Conservation (phyloP, 768 basidiomycete genomes). For the Amanita muscaria region DNA sequence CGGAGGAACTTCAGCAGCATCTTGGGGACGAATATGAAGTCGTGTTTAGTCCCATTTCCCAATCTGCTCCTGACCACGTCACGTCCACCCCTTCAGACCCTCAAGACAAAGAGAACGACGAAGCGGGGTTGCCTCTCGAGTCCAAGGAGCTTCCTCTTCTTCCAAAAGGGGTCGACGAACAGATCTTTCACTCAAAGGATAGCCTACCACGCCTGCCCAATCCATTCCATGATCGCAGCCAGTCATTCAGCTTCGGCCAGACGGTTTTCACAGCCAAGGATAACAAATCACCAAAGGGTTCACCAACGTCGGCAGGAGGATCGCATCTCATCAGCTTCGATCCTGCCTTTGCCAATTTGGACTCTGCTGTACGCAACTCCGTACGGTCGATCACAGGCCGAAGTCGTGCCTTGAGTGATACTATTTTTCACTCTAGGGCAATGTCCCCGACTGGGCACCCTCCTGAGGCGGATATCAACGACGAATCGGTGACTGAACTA, state of each 20-base stretch:
- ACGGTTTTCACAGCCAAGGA: conserved; percentile 42
- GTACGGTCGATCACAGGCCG: conserved; percentile 26
- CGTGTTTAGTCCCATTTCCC: conserved; percentile 12
- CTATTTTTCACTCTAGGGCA: conserved; percentile 41
- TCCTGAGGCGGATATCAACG: conserved; percentile 61
- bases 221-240: conserved; percentile 45
- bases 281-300: conserved; percentile 12
- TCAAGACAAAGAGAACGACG: conserved; percentile 31
- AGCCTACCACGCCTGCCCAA: conserved; percentile 27
- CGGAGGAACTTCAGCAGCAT: conserved; percentile 49
- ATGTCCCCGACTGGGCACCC: conserved; percentile 35
- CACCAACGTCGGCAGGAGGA: conserved; percentile 13
- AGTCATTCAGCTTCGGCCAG: conserved; percentile 64
- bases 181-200: conserved; percentile 36
- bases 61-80: conserved; percentile 19
- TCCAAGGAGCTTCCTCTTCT: conserved; percentile 14
- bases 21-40: too few relatives aligned
- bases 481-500: conserved; percentile 40
- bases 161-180: conserved; percentile 28
- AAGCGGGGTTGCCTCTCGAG: conserved; percentile 19
- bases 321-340: conserved; percentile 19
- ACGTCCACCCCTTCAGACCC: conserved; percentile 37
- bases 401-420: conserved; percentile 53
- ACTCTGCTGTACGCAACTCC: conserved; percentile 18
- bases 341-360: conserved; percentile 18